Conservation (phyloP, 2,329 filamentous ascomycete species). For the Drechslerella dactyloides region DNA sequence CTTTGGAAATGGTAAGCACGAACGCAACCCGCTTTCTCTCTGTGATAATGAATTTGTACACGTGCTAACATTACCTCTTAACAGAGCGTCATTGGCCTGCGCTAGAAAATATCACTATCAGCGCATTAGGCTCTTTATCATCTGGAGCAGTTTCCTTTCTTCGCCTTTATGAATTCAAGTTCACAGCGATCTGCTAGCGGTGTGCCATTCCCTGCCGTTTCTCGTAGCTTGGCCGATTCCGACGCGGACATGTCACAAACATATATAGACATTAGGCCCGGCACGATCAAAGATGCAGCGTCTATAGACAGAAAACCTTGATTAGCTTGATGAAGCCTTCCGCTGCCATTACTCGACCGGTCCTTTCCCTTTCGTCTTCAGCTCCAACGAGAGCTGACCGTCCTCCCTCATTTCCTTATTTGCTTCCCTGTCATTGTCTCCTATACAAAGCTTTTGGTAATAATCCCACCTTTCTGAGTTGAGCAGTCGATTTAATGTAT, state of each 20-base stretch:
- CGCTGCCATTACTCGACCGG: neutral
- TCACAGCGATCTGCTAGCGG: constrained; percentile 47
- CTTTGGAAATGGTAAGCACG: constrained; percentile 78
- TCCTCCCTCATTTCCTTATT: neutral
- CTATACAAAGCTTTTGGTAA: constrained; percentile 39
- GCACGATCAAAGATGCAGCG: constrained; percentile 16
- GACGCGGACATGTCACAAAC: neutral
- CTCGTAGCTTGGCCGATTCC: constrained; percentile 5
- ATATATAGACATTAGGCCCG: constrained; percentile 1
- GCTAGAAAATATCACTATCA: constrained; percentile 25
- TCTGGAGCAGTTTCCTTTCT: constrained; percentile 35
- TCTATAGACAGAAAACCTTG: neutral
- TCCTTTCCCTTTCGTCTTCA: constrained; percentile 14
- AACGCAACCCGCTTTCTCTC: neutral
- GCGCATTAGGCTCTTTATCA: constrained; percentile 15
- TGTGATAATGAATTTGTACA: neutral
- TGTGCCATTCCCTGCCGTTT: constrained; percentile 37
- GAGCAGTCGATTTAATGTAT: constrained; percentile 38
- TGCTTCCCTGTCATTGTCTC: constrained; percentile 6
- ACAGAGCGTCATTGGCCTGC: constrained; percentile 46
- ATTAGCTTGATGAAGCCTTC: constrained; percentile 3
- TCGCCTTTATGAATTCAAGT: constrained; percentile 43
- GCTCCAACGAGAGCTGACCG: constrained; percentile 14
- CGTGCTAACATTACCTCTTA: constrained; percentile 5
- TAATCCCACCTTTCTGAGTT: constrained; percentile 37